phyloP scores from a whole-genome alignment of 148 eudicot species.

The Rhododendron henanense region DNA sequence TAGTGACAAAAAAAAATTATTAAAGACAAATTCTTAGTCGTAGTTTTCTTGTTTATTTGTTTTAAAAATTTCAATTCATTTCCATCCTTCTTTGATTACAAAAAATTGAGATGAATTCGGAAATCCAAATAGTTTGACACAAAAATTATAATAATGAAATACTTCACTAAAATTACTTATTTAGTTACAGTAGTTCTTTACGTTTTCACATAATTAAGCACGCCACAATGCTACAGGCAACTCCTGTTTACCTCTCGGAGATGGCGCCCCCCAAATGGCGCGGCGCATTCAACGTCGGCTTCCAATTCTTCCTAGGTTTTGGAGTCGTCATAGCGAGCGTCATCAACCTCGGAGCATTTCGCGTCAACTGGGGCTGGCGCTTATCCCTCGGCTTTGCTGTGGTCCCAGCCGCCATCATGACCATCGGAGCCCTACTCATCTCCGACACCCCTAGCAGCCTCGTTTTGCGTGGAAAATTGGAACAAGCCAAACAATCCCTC shows the following conservation, averaged over 20 bases:
- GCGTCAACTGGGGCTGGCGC: slow-evolving; percentile 38
- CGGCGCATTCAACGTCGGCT: slow-evolving; percentile 43
- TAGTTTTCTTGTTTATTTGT: too few relatives aligned
- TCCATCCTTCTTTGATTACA: neutral
- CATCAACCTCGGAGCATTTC: slow-evolving; percentile 27
- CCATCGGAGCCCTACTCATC: slow-evolving; percentile 31
- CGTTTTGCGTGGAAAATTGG: slow-evolving; percentile 35
- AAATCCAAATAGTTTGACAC: too few relatives aligned
- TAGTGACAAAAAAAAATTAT: too few relatives aligned
- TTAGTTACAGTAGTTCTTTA: too few relatives aligned
- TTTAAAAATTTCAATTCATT: neutral
- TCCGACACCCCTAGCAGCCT: slow-evolving; percentile 50
- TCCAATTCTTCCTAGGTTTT: slow-evolving; percentile 41
- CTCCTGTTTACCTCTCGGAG: slow-evolving; percentile 40
- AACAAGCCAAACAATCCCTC: slow-evolving; percentile 28
- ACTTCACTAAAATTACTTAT: too few relatives aligned
- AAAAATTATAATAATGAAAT: too few relatives aligned
- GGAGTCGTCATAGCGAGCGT: slow-evolving; percentile 32
- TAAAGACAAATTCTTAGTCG: too few relatives aligned
- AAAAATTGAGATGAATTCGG: neutral
- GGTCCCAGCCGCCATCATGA: slow-evolving; percentile 38
- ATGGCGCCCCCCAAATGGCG: slow-evolving; percentile 47
- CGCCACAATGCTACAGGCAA: slow-evolving; percentile 28
- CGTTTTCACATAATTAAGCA: neutral
- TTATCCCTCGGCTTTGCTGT: slow-evolving; percentile 40